Percentiles rank a stretch among this genome's conserved stretches.
Conservation (phyloP, 2,329 filamentous ascomycete species). For the Akanthomyces uredinophilus region DNA sequence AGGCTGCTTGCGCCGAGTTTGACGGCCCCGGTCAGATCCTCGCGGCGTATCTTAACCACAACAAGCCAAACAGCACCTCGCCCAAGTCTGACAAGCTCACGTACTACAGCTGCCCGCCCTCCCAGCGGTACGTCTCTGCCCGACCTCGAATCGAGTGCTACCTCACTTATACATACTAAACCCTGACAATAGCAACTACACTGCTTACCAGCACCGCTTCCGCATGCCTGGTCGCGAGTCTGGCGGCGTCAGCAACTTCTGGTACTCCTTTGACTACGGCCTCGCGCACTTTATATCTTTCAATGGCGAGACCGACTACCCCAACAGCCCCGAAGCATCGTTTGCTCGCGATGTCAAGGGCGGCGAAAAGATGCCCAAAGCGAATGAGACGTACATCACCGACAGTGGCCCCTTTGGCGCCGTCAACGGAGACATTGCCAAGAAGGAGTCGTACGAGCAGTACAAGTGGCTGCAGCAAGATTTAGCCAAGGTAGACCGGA, state of each 20-base stretch:
- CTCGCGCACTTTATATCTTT: slow-evolving; percentile 46
- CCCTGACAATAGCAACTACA: slow-evolving; percentile 35
- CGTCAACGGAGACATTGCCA: slow-evolving; percentile 34
- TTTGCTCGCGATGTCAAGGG: slow-evolving; percentile 38
- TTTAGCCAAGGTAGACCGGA: slow-evolving; percentile 38
- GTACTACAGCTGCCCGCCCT: slow-evolving; percentile 48
- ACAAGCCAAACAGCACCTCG: slow-evolving; percentile 36
- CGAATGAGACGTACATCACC: slow-evolving; percentile 40
- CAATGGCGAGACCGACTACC: slow-evolving; percentile 45
- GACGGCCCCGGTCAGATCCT: slow-evolving; percentile 39
- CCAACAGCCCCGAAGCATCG: slow-evolving; percentile 40
- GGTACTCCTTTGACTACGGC: slow-evolving; percentile 52
- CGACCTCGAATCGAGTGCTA: no score
- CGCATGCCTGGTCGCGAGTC: slow-evolving; percentile 44
- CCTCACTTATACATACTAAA: background rate
- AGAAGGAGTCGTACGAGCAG: slow-evolving; percentile 40
- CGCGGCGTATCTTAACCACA: slow-evolving; percentile 42
- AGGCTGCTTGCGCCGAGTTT: slow-evolving; percentile 43
- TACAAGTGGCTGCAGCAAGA: slow-evolving; percentile 43
- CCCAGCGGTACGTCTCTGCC: slow-evolving; percentile 28
- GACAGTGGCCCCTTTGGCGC: slow-evolving; percentile 45
- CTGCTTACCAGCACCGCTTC: slow-evolving; percentile 47
- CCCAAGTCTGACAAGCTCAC: slow-evolving; percentile 32
- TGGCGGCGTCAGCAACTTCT: slow-evolving; percentile 46
- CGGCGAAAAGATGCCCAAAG: slow-evolving; percentile 34